A percentile compares a stretch with the other conserved stretches of the same genome.
phyloP scores from a whole-genome alignment of 2,329 filamentous ascomycete species.

The Pseudogymnoascus sp. region DNA sequence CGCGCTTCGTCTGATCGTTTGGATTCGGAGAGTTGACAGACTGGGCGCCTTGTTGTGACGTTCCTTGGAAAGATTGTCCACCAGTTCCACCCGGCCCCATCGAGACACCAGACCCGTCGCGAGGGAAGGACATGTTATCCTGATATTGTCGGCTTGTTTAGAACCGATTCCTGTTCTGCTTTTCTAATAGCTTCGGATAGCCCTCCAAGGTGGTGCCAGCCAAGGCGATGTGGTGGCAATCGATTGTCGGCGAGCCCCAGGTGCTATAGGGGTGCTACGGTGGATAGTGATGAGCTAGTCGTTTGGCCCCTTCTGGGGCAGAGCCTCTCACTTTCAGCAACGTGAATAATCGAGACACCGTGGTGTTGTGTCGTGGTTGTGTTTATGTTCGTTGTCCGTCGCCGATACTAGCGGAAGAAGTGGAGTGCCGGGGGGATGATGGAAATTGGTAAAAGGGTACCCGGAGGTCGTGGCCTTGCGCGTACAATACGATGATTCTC shows the following conservation, averaged over 20 bases:
- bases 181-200: not conserved
- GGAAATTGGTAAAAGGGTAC: constrained; percentile 2
- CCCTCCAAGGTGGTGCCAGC: constrained; percentile 2
- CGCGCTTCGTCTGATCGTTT: not conserved
- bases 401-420: not conserved
- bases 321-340: constrained; percentile 5
- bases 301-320: constrained; percentile 5
- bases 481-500: not conserved
- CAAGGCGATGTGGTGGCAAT: not conserved
- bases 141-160: not conserved
- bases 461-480: not conserved
- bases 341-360: not conserved
- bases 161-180: not conserved
- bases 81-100: not conserved
- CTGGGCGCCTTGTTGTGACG: not conserved
- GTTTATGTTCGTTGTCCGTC: constrained; percentile 4
- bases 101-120: not conserved
- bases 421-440: constrained; percentile 2
- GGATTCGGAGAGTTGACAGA: not conserved
- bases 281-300: not conserved
- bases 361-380: not conserved
- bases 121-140: not conserved
- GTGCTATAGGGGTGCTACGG: not conserved
- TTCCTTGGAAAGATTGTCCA: not conserved
- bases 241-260: not conserved